Percentiles rank a stretch among this genome's conserved stretches.
Conservation (phyloP, 805 yeast species). For the Pichia thaimueangensis region DNA sequence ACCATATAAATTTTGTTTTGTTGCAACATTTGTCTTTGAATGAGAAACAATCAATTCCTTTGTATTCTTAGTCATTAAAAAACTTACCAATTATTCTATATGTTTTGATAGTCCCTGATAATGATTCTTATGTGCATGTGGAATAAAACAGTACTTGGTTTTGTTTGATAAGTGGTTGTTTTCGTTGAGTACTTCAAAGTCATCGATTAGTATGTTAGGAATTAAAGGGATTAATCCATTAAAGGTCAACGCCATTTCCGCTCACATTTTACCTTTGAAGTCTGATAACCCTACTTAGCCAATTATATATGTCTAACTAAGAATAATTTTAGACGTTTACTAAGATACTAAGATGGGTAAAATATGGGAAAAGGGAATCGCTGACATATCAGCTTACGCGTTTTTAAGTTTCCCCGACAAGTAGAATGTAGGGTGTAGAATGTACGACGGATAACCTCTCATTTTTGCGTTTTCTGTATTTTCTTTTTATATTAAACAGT, state of each 20-base stretch:
- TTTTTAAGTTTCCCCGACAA: too few relatives aligned
- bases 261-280: neutral
- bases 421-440: too few relatives aligned
- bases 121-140: slow-evolving; percentile 19
- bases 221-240: slow-evolving; percentile 12
- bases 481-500: too few relatives aligned
- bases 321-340: too few relatives aligned
- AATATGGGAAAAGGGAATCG: too few relatives aligned
- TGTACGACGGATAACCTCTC: too few relatives aligned
- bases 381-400: too few relatives aligned
- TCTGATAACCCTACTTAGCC: too few relatives aligned
- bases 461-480: too few relatives aligned
- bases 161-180: neutral
- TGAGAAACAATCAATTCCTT: slow-evolving; percentile 1
- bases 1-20: neutral
- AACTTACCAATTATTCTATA: neutral
- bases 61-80: slow-evolving; percentile 6
- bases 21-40: neutral
- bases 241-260: slow-evolving; percentile 9
- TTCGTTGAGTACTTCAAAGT: slow-evolving; percentile 7
- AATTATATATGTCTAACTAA: too few relatives aligned
- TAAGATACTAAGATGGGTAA: too few relatives aligned
- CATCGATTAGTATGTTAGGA: slow-evolving; percentile 14
- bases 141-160: slow-evolving; percentile 14
- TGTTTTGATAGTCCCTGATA: slow-evolving; percentile 5